Percentiles rank a stretch among this genome's conserved stretches.
Evolutionary conservation across 1,284 basidiomycete species (phyloP).

Genomic region (Stereum hirsutum): DNA sequence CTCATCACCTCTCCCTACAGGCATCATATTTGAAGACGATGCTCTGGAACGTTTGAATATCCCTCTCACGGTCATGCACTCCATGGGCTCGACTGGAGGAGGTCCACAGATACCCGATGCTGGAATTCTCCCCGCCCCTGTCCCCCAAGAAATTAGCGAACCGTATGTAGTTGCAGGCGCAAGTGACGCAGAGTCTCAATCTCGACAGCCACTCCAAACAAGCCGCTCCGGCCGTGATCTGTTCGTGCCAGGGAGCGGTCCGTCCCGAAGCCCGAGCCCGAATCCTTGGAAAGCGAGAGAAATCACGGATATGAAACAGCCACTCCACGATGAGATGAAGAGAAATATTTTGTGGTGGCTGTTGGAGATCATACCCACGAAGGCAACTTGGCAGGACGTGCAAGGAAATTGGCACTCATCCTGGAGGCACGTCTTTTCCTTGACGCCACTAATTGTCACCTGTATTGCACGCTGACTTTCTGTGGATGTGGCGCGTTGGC

Average conservation of each 20-base stretch:
- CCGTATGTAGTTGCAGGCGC: neutral
- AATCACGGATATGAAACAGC: slow-evolving; percentile 18
- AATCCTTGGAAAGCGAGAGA: neutral
- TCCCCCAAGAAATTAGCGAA: too few species aligned
- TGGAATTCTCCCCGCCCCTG: neutral
- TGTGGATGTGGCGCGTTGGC: neutral
- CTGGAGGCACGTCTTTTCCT: slow-evolving; percentile 20
- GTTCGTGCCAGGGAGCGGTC: neutral
- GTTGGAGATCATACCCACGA: slow-evolving; percentile 32
- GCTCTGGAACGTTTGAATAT: slow-evolving; percentile 12
- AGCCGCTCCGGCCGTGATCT: too few species aligned
- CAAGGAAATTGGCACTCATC: slow-evolving; percentile 23
- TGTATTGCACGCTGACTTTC: neutral
- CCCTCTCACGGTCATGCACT: slow-evolving; percentile 6
- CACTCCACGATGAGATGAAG: slow-evolving; percentile 26
- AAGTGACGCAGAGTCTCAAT: too few species aligned
- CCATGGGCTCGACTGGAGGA: neutral
- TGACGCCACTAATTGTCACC: neutral
- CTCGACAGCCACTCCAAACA: too few species aligned
- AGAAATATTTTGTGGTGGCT: slow-evolving; percentile 27
- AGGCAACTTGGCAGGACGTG: slow-evolving; percentile 25
- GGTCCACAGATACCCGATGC: neutral
- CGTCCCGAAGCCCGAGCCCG: too few species aligned
- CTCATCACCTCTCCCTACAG: too few species aligned
- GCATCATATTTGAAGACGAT: slow-evolving; percentile 19